Conservation (phyloP, 768 basidiomycete species). For the Auriscalpium orientale region DNA sequence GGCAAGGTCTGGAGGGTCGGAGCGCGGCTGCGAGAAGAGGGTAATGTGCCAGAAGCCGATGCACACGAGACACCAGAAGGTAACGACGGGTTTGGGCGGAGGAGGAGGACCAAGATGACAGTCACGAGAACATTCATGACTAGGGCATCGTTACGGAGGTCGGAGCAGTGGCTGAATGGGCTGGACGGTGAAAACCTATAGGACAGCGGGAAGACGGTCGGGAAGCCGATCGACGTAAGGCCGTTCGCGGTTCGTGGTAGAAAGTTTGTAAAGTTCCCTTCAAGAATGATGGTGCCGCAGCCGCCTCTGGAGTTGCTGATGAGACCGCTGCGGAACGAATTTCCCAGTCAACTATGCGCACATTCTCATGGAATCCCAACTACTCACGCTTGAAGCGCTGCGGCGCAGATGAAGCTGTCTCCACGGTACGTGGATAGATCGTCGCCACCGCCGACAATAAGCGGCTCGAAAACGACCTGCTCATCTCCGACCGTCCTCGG, state of each 20-base stretch:
- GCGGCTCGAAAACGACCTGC: conserved; percentile 58
- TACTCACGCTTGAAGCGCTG: conserved; percentile 71
- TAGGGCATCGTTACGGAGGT: conserved; percentile 62
- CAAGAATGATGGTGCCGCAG: conserved; percentile 62
- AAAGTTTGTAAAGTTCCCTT: conserved; percentile 70
- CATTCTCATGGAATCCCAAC: neutral
- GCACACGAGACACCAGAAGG: conserved; percentile 73
- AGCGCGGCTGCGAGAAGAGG: conserved; percentile 69
- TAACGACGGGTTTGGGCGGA: conserved; percentile 60
- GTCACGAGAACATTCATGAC: conserved; percentile 67
- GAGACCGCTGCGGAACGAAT: conserved; percentile 41
- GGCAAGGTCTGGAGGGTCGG: conserved; percentile 59
- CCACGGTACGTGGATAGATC: conserved; percentile 63
- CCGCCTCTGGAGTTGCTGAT: conserved; percentile 61
- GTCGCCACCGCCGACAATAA: conserved; percentile 86
- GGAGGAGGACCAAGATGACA: conserved; percentile 58
- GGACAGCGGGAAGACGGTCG: conserved; percentile 65
- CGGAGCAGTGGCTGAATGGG: conserved; percentile 54
- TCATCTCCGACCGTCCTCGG: conserved; percentile 64
- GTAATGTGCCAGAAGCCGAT: conserved; percentile 83
- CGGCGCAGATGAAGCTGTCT: conserved; percentile 79
- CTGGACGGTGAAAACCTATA: conserved; percentile 47
- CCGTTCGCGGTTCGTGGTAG: conserved; percentile 52
- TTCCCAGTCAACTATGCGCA: conserved; percentile 1
- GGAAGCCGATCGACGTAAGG: conserved; percentile 66